Conservation (phyloP, 2,329 filamentous ascomycete species). For the Cladophialophora carrionii region DNA sequence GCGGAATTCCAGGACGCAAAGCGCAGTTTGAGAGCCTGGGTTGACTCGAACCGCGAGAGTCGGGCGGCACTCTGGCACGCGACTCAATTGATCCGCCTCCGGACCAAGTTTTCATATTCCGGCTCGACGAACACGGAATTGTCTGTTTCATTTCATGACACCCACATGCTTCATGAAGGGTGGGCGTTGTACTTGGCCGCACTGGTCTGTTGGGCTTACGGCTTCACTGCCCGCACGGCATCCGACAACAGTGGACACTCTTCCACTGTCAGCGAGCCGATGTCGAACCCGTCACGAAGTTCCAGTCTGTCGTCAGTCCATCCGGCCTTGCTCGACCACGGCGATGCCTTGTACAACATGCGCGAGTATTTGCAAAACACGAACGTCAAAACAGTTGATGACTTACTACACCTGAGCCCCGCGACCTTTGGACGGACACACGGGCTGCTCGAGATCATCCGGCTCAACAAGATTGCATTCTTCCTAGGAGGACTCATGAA, state of each 20-base stretch:
- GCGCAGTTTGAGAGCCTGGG: conserved; percentile 41
- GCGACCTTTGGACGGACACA: conserved; percentile 38
- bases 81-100: conserved; percentile 35
- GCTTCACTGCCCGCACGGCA: conserved; percentile 32
- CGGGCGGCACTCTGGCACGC: conserved; percentile 44
- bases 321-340: conserved; percentile 30
- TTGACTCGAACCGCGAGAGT: conserved; percentile 38
- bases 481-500: conserved; percentile 44
- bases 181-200: conserved; percentile 44
- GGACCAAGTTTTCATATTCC: conserved; percentile 25
- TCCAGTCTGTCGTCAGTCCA: conserved; percentile 28
- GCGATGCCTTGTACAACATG: conserved; percentile 31
- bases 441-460: conserved; percentile 42
- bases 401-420: conserved; percentile 30
- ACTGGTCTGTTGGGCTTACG: conserved; percentile 45
- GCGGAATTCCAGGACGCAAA: conserved; percentile 42
- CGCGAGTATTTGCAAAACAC: conserved; percentile 32
- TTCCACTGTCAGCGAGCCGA: conserved; percentile 28
- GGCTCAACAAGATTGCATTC: conserved; percentile 38
- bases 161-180: conserved; percentile 42
- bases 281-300: conserved; percentile 28
- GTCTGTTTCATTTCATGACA: conserved; percentile 27
- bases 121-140: conserved; percentile 22
- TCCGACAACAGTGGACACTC: conserved; percentile 17
- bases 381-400: conserved; percentile 28